Evolutionary conservation across 2,329 filamentous ascomycete species (phyloP).

Genomic region (Pezicula carpinea): DNA sequence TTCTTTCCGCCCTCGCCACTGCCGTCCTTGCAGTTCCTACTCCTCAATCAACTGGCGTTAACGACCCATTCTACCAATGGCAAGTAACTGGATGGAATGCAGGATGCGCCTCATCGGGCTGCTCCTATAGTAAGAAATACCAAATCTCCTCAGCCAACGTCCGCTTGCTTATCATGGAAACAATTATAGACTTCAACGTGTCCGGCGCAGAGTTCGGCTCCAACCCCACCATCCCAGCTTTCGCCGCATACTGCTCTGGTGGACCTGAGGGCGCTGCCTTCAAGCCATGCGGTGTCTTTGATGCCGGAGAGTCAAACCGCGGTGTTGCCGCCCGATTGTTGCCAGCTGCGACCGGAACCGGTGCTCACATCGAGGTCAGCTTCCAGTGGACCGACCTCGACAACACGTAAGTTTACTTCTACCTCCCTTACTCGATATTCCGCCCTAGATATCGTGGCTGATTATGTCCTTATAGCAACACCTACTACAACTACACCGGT

Average conservation of each 20-base stretch:
- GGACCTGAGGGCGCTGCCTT: conserved; percentile 2
- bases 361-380: conserved; percentile 11
- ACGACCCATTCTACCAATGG: conserved; percentile 6
- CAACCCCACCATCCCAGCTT: conserved; percentile 6
- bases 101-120: conserved; percentile 5
- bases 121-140: conserved; percentile 5
- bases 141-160: not conserved
- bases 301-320: conserved; percentile 3
- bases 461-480: not conserved
- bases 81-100: conserved; percentile 9
- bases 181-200: conserved; percentile 10
- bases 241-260: conserved; percentile 9
- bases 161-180: not conserved
- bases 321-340: conserved; percentile 8
- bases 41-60: not conserved
- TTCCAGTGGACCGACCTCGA: not conserved
- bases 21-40: conserved; percentile 4
- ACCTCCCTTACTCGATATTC: not conserved
- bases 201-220: conserved; percentile 2
- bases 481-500: conserved; percentile 6
- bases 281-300: conserved; percentile 3
- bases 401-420: not conserved
- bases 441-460: not conserved
- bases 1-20: conserved; percentile 4
- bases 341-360: conserved; percentile 5